These are phyloP conservation scores for Sporobolus alterniflorus DNA, from an alignment of 202 grass and related monocot genomes.

Conservation along the genomic window DNA sequence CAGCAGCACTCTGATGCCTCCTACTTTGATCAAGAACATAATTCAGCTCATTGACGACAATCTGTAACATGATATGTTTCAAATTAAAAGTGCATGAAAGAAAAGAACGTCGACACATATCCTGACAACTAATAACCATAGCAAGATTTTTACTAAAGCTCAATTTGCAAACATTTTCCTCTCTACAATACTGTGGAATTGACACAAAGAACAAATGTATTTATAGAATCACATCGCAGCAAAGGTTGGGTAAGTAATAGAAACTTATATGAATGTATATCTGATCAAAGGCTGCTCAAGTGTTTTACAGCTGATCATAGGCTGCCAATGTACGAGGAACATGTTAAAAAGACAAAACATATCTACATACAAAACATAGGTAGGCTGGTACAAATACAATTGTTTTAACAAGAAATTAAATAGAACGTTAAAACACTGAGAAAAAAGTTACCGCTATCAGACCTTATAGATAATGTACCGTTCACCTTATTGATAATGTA, in stretches of 20 bases:
- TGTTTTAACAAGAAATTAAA: background rate
- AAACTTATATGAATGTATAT: background rate
- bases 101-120: background rate
- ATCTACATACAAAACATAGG: background rate
- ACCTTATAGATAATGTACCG: slow-evolving; percentile 59
- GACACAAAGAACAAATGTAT: background rate
- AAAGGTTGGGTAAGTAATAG: background rate
- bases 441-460: background rate
- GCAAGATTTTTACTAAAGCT: background rate
- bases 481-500: slow-evolving; percentile 45
- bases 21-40: slow-evolving; percentile 55
- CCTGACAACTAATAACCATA: background rate
- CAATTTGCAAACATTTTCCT: background rate
- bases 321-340: background rate
- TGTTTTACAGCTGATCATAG: background rate
- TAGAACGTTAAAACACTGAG: background rate
- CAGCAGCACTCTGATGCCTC: slow-evolving; percentile 10
- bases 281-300: background rate
- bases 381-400: slow-evolving; percentile 3
- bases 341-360: background rate
- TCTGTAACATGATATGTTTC: slow-evolving; percentile 36
- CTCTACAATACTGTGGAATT: background rate
- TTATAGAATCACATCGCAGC: background rate
- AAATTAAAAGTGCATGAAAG: background rate
- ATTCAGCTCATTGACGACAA: slow-evolving; percentile 64